Percentiles rank a stretch among this genome's conserved stretches.
These are phyloP conservation scores for Coriaria nepalensis DNA, from an alignment of 306 rosid species.

Conservation along the genomic window DNA sequence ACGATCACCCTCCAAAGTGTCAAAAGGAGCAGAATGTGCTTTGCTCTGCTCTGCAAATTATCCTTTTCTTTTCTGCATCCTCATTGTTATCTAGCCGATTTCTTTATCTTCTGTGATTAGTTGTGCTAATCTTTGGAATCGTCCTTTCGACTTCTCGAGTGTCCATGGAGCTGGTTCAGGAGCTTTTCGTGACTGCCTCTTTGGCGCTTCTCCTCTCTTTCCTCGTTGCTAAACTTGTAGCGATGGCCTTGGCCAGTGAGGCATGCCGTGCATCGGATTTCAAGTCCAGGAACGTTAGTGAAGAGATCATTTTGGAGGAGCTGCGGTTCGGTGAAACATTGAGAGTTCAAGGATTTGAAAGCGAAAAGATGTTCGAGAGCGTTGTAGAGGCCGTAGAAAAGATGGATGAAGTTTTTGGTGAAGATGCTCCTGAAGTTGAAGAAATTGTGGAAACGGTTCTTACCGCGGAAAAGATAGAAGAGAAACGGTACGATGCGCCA, in stretches of 20 bases:
- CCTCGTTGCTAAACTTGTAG: slow-evolving; percentile 43
- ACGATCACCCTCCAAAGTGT: slow-evolving; percentile 2
- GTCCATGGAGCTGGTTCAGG: slow-evolving; percentile 40
- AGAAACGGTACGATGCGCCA: neutral
- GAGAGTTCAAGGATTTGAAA: slow-evolving; percentile 16
- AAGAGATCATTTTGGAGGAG: slow-evolving; percentile 14
- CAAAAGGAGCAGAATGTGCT: slow-evolving; percentile 41
- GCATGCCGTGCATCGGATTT: slow-evolving; percentile 4
- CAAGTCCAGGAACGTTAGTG: neutral
- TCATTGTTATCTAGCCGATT: neutral
- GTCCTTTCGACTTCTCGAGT: neutral
- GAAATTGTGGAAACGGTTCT: slow-evolving; percentile 5
- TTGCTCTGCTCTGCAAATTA: slow-evolving; percentile 28
- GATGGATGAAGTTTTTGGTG: slow-evolving; percentile 13
- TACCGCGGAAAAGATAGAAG: slow-evolving; percentile 1
- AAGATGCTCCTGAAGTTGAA: slow-evolving; percentile 2
- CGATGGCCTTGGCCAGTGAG: slow-evolving; percentile 25
- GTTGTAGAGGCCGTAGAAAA: slow-evolving; percentile 6
- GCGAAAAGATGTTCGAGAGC: slow-evolving; percentile 20
- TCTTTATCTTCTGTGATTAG: neutral
- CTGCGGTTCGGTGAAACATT: slow-evolving; percentile 16
- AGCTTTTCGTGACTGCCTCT: slow-evolving; percentile 37
- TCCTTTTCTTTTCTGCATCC: slow-evolving; percentile 19
- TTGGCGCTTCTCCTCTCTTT: slow-evolving; percentile 40
- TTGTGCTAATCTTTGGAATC: neutral